phyloP scores from a whole-genome alignment of 805 yeast genomes.

The Starmerella bombicola region DNA sequence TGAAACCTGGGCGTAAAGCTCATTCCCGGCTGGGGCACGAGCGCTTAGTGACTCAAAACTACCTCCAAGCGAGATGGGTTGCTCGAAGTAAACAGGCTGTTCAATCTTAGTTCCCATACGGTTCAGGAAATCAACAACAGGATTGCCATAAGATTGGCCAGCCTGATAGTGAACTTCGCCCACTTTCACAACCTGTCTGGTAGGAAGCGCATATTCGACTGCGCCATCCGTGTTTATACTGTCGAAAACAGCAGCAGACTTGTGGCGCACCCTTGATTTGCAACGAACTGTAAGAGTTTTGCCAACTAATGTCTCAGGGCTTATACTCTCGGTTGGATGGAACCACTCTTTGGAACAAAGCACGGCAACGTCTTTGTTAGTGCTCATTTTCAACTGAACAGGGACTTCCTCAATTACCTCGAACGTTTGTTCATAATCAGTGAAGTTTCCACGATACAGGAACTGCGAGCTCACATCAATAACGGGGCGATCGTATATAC shows the following conservation, averaged over 20 bases:
- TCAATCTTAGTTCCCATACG: conserved; percentile 90
- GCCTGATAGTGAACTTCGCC: conserved; percentile 81
- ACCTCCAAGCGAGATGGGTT: conserved; percentile 62
- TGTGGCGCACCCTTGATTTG: conserved; percentile 70
- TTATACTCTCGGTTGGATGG: conserved; percentile 47
- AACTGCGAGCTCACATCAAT: conserved; percentile 91
- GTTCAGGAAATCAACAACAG: conserved; percentile 83
- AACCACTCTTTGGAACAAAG: conserved; percentile 96
- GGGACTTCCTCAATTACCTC: conserved; percentile 79
- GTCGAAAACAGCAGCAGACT: conserved; percentile 60
- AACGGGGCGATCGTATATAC: conserved; percentile 46
- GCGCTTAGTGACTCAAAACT: conserved; percentile 31
- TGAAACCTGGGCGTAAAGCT: conserved; percentile 91
- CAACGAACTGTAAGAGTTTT: conserved; percentile 81
- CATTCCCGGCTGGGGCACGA: conserved; percentile 91
- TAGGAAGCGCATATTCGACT: conserved; percentile 76
- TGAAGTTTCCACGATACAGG: conserved; percentile 88
- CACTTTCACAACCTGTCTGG: conserved; percentile 74
- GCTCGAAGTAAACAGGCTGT: conserved; percentile 84
- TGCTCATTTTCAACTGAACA: conserved; percentile 55
- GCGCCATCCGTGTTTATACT: conserved; percentile 76
- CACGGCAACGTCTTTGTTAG: conserved; percentile 84
- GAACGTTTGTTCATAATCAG: conserved; percentile 84
- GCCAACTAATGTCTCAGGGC: conserved; percentile 55
- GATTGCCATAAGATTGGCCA: conserved; percentile 90